Base-by-base conservation (phyloP, 2,329 filamentous ascomycete genomes). In the Cercospora sojina region DNA sequence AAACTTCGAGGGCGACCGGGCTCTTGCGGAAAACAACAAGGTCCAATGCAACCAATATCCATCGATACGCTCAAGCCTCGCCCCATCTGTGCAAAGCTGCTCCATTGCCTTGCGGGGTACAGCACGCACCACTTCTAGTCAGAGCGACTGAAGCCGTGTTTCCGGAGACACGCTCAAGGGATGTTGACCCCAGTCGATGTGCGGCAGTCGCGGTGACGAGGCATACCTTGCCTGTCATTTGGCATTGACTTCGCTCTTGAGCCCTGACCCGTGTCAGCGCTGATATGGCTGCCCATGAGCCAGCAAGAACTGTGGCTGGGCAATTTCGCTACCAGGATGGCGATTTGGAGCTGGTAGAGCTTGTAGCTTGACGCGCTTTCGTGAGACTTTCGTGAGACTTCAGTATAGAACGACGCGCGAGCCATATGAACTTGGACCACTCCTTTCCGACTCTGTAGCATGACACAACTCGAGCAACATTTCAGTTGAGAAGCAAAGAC, bases 301-400 rank as follows among this genome's bases (percentile, higher is more conserved):
- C 23, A 56, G 51, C 29, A 29, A 31, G 25, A 61, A 9, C 18
- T 31, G 9, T 61, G 41, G 43, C 38, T 51, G 59, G 59, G 41
- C 32, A 62, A 62, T 56, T 27, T 62, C 60, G 60, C 60, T 56
- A 62, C 31, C 32, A 35, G 59, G 27, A 53, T 29, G 38, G 43
- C n/a, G 3, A 61, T 51, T 32, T 49, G 51, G 47, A 56, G 51
- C 29, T 16, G 23, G 47, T n/a, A 41, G 35, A 55, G 60, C 60
- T 62, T 41, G 18, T 27, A 10, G 49, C 60, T 53, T 43, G 49
- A 62, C 60, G 60, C 60, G 60, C 53, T 29, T 18, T 55, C 60
- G 60, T 27, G 60, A 8, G 18, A 56, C 10, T 55, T 56, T 62
- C 60, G 60, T 56, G 60, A 38, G 13, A 41, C 27, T 3, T 35